phyloP scores from a whole-genome alignment of 2,329 filamentous ascomycete genomes.

The Trichoderma polysporum region DNA sequence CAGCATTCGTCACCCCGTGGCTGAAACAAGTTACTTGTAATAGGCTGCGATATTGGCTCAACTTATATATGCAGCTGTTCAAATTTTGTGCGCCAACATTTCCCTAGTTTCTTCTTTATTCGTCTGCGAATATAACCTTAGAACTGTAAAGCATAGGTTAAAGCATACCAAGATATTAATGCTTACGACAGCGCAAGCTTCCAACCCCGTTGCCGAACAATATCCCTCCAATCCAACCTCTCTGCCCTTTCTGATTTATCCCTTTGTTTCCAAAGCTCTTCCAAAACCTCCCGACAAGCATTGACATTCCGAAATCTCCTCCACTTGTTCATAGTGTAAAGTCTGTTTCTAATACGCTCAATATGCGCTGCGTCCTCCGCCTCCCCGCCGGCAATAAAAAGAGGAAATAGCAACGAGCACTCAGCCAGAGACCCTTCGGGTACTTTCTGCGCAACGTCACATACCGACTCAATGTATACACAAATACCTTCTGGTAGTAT shows the following conservation, averaged over 20 bases:
- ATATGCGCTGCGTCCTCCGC: neutral
- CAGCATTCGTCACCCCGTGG: too few relatives aligned
- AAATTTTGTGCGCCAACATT: too few relatives aligned
- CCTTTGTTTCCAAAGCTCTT: neutral
- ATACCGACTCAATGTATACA: neutral
- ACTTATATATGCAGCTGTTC: too few relatives aligned
- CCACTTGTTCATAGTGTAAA: neutral
- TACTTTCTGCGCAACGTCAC: neutral
- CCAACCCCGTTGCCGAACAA: neutral
- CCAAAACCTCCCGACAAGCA: neutral
- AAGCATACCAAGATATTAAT: neutral
- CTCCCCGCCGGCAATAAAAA: conserved; percentile 4
- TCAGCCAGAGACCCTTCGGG: neutral
- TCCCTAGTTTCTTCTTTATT: too few relatives aligned
- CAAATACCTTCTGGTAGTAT: neutral
- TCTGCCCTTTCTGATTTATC: neutral
- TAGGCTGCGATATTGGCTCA: too few relatives aligned
- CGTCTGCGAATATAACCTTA: too few relatives aligned
- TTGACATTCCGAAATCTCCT: neutral
- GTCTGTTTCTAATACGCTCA: neutral
- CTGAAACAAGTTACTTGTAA: too few relatives aligned
- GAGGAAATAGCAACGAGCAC: neutral
- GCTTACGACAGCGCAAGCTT: neutral
- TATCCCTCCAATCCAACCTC: neutral
- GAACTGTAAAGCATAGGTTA: too few relatives aligned